Conservation (phyloP, 139 green algal genomes). For the Tetradesmus lagerheimii region DNA sequence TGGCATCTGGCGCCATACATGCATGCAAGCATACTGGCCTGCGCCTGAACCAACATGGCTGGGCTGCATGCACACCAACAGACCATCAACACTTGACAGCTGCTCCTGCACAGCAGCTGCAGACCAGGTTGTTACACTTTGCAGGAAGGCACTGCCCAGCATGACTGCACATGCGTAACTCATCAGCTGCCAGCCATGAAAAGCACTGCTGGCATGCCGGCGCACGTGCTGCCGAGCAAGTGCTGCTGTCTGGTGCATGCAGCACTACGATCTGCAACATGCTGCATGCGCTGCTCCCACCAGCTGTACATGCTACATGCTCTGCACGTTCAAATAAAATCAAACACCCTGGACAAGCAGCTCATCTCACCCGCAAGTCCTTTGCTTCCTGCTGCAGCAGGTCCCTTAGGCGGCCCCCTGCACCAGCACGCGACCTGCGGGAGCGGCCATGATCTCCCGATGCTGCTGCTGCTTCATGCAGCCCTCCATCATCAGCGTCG, state of each 20-base stretch:
- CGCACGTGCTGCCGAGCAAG: too few relatives aligned
- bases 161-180: too few relatives aligned
- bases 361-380: conserved; percentile 22
- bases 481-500: neutral
- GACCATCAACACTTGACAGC: neutral
- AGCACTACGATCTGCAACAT: too few relatives aligned
- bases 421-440: neutral
- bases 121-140: neutral
- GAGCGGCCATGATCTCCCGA: neutral
- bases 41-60: neutral
- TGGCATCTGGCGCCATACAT: neutral
- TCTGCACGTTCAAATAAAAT: too few relatives aligned
- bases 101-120: neutral
- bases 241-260: too few relatives aligned
- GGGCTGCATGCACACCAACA: neutral
- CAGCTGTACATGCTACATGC: too few relatives aligned
- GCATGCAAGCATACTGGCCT: neutral
- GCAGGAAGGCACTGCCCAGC: too few relatives aligned
- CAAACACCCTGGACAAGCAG: too few relatives aligned
- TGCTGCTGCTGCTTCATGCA: conserved; percentile 4
- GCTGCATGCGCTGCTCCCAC: too few relatives aligned
- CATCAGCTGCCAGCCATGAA: too few relatives aligned
- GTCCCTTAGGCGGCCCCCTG: conserved; percentile 18
- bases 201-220: too few relatives aligned
- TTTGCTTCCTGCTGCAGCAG: conserved; percentile 43